These are phyloP conservation scores for Hericium alpestre DNA, from an alignment of 768 basidiomycete species.

Conservation along the genomic window DNA sequence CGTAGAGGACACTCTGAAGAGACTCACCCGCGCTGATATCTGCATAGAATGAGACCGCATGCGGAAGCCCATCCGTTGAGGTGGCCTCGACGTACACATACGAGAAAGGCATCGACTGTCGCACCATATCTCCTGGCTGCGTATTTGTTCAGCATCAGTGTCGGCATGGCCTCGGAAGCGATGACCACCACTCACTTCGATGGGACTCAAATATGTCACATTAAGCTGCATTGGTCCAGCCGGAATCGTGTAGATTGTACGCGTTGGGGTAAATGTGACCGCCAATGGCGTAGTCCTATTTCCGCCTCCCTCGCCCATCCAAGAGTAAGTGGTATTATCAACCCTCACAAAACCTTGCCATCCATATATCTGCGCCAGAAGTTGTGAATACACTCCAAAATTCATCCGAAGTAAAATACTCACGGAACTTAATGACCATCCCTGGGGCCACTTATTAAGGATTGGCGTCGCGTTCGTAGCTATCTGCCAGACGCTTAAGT, in stretches of 20 bases:
- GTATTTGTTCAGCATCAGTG: background rate
- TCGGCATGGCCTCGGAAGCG: too few relatives aligned
- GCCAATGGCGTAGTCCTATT: background rate
- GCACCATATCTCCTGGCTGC: conserved; percentile 1
- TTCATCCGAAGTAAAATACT: background rate
- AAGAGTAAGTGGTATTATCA: background rate
- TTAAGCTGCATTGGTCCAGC: conserved; percentile 13
- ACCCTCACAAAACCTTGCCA: background rate
- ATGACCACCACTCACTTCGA: conserved; percentile 9
- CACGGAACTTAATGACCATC: conserved; percentile 5
- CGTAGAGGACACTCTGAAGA: background rate
- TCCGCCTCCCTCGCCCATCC: background rate
- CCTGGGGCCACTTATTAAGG: conserved; percentile 11
- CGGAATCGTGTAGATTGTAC: background rate
- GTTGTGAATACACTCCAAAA: too few relatives aligned
- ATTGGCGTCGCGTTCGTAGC: conserved; percentile 1
- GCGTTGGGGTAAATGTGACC: background rate
- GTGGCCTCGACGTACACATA: conserved; percentile 17
- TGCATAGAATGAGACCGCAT: conserved; percentile 19
- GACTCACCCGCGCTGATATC: conserved; percentile 21
- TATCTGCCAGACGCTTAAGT: conserved; percentile 15
- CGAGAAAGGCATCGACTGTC: conserved; percentile 22
- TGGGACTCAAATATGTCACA: conserved; percentile 19
- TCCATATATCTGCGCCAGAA: background rate
- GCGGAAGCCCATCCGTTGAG: conserved; percentile 17